A percentile compares a stretch with the other conserved stretches of the same genome.
Evolutionary conservation across 2,329 filamentous ascomycete genomes (phyloP).

Genomic region (Corinectria fuckeliana): DNA sequence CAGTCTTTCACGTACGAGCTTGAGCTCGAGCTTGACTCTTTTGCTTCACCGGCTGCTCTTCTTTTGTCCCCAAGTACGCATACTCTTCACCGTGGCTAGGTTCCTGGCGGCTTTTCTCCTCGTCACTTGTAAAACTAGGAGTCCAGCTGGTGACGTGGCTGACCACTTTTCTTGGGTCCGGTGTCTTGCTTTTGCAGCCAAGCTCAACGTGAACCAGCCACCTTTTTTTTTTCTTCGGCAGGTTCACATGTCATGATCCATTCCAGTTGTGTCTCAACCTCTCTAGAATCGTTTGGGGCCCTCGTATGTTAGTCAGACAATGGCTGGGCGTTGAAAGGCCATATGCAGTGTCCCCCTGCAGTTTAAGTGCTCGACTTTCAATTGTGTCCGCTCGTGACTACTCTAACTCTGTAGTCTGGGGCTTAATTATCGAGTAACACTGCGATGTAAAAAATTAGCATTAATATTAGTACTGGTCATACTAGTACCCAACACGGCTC

Average conservation of each 20-base stretch:
- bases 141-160: neutral
- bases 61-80: too few species aligned
- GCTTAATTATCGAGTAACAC: too few species aligned
- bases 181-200: slow-evolving; percentile 10
- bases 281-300: neutral
- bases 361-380: too few species aligned
- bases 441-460: too few species aligned
- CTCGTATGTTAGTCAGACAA: neutral
- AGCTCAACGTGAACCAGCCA: slow-evolving; percentile 9
- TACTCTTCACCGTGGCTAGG: neutral
- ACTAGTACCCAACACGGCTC: too few species aligned
- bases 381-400: neutral
- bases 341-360: too few species aligned
- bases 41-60: neutral
- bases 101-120: neutral
- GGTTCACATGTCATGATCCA: neutral
- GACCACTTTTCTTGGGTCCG: neutral
- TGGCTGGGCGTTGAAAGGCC: too few species aligned
- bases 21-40: neutral
- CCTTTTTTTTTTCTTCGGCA: neutral
- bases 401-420: too few species aligned
- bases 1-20: neutral
- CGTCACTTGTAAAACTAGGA: neutral
- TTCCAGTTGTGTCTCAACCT: neutral
- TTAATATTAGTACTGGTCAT: too few species aligned